Base-by-base conservation (phyloP, 1,284 basidiomycete species). In the Ustilago tritici region DNA sequence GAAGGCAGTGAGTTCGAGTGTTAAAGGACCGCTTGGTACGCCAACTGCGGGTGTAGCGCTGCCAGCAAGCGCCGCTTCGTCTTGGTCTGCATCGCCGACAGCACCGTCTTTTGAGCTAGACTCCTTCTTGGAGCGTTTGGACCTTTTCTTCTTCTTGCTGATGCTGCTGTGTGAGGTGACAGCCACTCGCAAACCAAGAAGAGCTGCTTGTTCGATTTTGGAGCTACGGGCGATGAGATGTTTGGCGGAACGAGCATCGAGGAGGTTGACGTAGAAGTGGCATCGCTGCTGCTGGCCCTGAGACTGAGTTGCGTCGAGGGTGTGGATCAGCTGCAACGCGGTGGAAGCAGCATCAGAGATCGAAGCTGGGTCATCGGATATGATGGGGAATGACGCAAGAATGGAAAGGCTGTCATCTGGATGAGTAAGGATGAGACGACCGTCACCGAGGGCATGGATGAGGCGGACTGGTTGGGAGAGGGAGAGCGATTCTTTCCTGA, bases 361-460 rank as follows among this genome's bases (percentile, higher is more conserved):
- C n/a, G 66, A 73, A 15, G 53, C 63, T 15, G 69, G 31, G 43
- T 73, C 66, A 46, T 77, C 70, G 28, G 55, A 58, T 8, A 61
- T 62, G 31, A 72, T 10, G 2, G 67, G 56, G 4, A 55, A 52
- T 17, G 59, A 47, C 12, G 67, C 40, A 11, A 70, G 49, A 41
- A 78, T 47, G 52, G 64, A 67, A 47, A 78, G 70, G 36, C 64
- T 70, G 56, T 73, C 76, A 40, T 78, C 76, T 0, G 58, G 23
- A 31, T 74, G 76, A 8, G 70, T 70, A 10, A 73, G 54, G 4
- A 78, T 53, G 46, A 78, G 41, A 17, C 68, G 67, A 7, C 76
- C 76, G 10, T 70, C 67, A 34, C 64, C 56, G 23, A 78, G 67
- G 11, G 70, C 66, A 35, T 78, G 76, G 19, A 78, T 67, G 61